phyloP scores from a whole-genome alignment of 2,329 filamentous ascomycete genomes.

The Botrytis fabae region DNA sequence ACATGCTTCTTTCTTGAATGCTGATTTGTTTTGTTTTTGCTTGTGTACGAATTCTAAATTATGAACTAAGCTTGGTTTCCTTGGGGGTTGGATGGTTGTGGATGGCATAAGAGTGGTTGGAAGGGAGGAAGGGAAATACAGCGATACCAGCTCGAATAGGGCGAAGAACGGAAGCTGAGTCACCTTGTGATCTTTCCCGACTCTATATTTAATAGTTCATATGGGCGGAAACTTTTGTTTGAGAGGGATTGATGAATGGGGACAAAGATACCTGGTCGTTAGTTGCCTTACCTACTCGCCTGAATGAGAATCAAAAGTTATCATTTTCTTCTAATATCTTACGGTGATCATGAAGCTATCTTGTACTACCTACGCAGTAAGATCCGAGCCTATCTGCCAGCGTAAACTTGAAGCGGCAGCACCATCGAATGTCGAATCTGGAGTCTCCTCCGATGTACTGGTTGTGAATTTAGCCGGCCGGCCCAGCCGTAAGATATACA shows the following conservation, averaged over 20 bases:
- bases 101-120: background rate
- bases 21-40: background rate
- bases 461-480: background rate
- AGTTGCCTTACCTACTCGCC: background rate
- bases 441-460: background rate
- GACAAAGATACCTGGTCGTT: background rate
- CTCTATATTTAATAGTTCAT: background rate
- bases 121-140: background rate
- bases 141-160: background rate
- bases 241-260: background rate
- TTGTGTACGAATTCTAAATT: background rate
- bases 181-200: background rate
- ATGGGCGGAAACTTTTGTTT: background rate
- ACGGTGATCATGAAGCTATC: background rate
- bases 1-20: background rate
- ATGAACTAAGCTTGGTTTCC: background rate
- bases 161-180: background rate
- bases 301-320: slow-evolving; percentile 14
- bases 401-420: background rate
- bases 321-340: background rate
- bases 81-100: background rate
- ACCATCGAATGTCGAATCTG: background rate
- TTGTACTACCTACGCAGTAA: background rate
- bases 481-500: background rate
- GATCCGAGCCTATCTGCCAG: background rate